A percentile compares a stretch with the other conserved stretches of the same genome.
phyloP scores from a whole-genome alignment of 2,329 filamentous ascomycete genomes.

The Fusarium illudens region DNA sequence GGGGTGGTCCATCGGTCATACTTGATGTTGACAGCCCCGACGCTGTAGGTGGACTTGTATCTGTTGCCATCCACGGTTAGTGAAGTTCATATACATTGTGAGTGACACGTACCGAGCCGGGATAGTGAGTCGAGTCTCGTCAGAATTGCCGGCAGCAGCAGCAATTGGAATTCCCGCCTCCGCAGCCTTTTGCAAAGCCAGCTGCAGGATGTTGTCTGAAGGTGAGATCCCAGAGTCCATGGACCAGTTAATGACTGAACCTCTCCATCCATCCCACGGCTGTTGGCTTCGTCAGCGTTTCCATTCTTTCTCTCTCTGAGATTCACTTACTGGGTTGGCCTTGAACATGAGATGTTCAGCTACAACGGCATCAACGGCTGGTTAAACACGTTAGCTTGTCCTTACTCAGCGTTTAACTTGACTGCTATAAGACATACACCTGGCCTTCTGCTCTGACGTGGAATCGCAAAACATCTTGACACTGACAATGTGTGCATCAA shows the following conservation, averaged over 20 bases:
- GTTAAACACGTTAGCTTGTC: not conserved
- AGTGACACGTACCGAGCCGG: not conserved
- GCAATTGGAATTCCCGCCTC: slow-evolving; percentile 5
- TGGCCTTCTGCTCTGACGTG: not conserved
- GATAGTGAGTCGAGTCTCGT: not conserved
- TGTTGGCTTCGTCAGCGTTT: not conserved
- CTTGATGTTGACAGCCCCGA: not conserved
- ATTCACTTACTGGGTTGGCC: not conserved
- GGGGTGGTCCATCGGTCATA: not conserved
- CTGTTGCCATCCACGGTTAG: not conserved
- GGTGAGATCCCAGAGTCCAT: not conserved
- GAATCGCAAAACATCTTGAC: not conserved
- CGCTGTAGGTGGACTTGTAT: not conserved
- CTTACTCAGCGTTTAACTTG: not conserved
- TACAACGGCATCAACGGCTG: not conserved
- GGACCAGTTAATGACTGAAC: slow-evolving; percentile 7
- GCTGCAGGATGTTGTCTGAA: not conserved
- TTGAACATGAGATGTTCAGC: not conserved
- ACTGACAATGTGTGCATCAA: not conserved
- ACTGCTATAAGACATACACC: not conserved
- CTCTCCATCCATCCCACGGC: not conserved
- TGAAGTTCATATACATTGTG: not conserved
- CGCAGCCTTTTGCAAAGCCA: not conserved
- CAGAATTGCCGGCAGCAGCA: not conserved
- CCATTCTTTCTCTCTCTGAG: not conserved